These are phyloP conservation scores for Serpula lacrymans DNA, from an alignment of 768 basidiomycete species.

Conservation along the genomic window DNA sequence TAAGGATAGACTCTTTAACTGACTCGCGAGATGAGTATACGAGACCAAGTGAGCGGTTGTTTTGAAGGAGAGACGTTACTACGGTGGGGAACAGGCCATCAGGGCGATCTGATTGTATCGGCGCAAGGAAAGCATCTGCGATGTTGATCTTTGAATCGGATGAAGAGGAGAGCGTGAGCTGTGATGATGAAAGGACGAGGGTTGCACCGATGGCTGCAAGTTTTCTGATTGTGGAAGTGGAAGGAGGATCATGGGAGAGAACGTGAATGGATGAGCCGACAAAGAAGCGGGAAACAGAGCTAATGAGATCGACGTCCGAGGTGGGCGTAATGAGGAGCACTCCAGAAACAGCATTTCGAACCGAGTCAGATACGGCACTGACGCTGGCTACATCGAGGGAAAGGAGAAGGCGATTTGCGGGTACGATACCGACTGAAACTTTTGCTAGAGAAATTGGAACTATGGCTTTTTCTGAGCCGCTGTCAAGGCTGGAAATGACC, in stretches of 20 bases:
- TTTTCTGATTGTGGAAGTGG: slow-evolving; percentile 57
- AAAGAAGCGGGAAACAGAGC: slow-evolving; percentile 76
- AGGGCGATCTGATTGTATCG: slow-evolving; percentile 77
- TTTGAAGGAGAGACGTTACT: slow-evolving; percentile 65
- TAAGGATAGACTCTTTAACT: slow-evolving; percentile 78
- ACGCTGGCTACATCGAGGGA: slow-evolving; percentile 72
- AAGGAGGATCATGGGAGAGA: slow-evolving; percentile 50
- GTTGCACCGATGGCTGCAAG: slow-evolving; percentile 57
- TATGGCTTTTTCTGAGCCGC: slow-evolving; percentile 78
- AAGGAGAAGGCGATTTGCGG: slow-evolving; percentile 69
- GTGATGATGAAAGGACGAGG: slow-evolving; percentile 67
- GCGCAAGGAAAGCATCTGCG: slow-evolving; percentile 82
- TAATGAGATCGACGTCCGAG: slow-evolving; percentile 71
- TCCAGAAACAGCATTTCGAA: slow-evolving; percentile 71
- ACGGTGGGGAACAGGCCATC: slow-evolving; percentile 95
- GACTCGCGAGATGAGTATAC: slow-evolving; percentile 93
- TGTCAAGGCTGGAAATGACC: slow-evolving; percentile 66
- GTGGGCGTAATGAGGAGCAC: slow-evolving; percentile 74
- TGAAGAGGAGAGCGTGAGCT: slow-evolving; percentile 59
- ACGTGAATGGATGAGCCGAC: slow-evolving; percentile 60
- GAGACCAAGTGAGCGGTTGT: slow-evolving; percentile 79
- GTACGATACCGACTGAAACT: slow-evolving; percentile 63
- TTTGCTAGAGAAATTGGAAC: slow-evolving; percentile 64
- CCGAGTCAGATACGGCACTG: slow-evolving; percentile 71
- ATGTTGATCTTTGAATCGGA: slow-evolving; percentile 62